A percentile compares a stretch with the other conserved stretches of the same genome.
These are phyloP conservation scores for Fraxinus americana DNA, from an alignment of 257 asterid species.

Conservation along the genomic window DNA sequence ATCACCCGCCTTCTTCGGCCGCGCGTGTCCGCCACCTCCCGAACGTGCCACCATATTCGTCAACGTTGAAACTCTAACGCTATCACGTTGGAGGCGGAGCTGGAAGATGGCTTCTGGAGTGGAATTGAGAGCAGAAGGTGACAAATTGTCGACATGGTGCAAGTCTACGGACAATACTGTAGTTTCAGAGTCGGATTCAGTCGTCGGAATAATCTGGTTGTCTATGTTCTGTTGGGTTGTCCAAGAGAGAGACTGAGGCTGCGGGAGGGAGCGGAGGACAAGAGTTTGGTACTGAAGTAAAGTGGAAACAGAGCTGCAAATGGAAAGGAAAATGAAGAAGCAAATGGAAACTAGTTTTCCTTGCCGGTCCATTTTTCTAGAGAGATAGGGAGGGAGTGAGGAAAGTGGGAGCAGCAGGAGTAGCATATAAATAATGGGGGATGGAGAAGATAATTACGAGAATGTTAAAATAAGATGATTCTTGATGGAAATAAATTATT, in stretches of 20 bases:
- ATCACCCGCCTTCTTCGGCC: slow-evolving; percentile 31
- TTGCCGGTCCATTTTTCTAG: too few relatives aligned
- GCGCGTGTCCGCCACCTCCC: slow-evolving; percentile 19
- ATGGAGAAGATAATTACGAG: too few relatives aligned
- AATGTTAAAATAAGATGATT: too few relatives aligned
- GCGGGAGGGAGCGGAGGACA: slow-evolving; percentile 54
- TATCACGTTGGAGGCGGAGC: slow-evolving; percentile 71
- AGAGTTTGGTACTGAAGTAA: slow-evolving; percentile 39
- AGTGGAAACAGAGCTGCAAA: too few relatives aligned
- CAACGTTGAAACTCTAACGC: slow-evolving; percentile 44
- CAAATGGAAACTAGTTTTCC: too few relatives aligned
- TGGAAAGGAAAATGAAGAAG: too few relatives aligned
- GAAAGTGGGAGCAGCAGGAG: too few relatives aligned
- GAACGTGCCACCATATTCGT: background rate
- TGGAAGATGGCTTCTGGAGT: slow-evolving; percentile 65
- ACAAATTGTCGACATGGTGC: slow-evolving; percentile 65
- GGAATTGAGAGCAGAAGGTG: slow-evolving; percentile 33
- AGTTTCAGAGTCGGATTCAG: slow-evolving; percentile 19
- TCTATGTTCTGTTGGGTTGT: slow-evolving; percentile 22
- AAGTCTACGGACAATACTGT: slow-evolving; percentile 40
- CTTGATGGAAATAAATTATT: too few relatives aligned
- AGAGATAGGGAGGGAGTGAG: too few relatives aligned
- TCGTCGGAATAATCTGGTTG: slow-evolving; percentile 1
- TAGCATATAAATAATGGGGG: too few relatives aligned
- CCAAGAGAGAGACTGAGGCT: slow-evolving; percentile 49